These are phyloP conservation scores for Lanmaoa rubissima DNA, from an alignment of 768 basidiomycete genomes.

Conservation along the genomic window DNA sequence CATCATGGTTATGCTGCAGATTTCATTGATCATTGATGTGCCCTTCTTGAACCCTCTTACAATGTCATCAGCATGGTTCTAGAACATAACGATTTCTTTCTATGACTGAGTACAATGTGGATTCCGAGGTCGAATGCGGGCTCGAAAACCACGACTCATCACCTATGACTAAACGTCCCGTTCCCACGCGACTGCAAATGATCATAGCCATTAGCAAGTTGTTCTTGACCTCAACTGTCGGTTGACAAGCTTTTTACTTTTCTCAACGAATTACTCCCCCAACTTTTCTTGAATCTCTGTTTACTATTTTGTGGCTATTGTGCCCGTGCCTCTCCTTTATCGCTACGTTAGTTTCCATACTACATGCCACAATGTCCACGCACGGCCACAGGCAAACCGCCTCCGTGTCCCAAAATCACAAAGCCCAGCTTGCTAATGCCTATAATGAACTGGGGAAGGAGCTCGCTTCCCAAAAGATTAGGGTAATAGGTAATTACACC, in stretches of 20 bases:
- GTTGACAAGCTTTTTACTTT: not conserved
- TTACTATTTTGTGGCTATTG: constrained; percentile 27
- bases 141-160: too few species aligned
- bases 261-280: constrained; percentile 4
- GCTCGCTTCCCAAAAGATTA: constrained; percentile 84
- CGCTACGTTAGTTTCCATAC: constrained; percentile 26
- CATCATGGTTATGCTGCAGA: too few species aligned
- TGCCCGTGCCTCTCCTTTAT: constrained; percentile 38
- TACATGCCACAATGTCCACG: constrained; percentile 43
- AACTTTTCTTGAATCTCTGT: constrained; percentile 19
- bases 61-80: too few species aligned
- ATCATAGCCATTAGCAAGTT: constrained; percentile 3
- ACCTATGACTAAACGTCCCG: too few species aligned
- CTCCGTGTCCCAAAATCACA: constrained; percentile 72
- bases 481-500: constrained; percentile 93
- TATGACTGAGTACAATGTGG: too few species aligned
- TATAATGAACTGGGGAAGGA: constrained; percentile 98
- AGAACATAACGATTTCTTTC: too few species aligned
- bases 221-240: constrained; percentile 12
- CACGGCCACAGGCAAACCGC: constrained; percentile 60
- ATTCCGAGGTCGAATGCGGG: too few species aligned
- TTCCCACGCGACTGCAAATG: constrained; percentile 22
- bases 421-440: constrained; percentile 87
- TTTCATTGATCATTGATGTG: too few species aligned
- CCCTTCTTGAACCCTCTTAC: too few species aligned